phyloP scores from a whole-genome alignment of 2,329 filamentous ascomycete genomes.

The Fusarium camptoceras region DNA sequence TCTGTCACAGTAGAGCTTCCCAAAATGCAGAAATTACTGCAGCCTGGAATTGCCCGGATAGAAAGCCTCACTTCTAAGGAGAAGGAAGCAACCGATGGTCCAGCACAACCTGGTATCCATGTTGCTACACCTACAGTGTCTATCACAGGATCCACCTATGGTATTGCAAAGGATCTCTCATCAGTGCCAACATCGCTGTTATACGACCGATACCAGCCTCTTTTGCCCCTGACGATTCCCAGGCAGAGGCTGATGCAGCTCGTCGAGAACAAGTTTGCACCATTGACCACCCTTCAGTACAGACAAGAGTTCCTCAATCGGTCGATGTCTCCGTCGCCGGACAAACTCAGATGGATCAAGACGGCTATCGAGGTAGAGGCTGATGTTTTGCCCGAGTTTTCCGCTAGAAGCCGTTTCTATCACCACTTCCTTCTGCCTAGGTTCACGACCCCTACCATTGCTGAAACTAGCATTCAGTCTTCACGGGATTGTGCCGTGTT shows the following conservation, averaged over 20 bases:
- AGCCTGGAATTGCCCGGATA: constrained; percentile 42
- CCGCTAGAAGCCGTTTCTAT: constrained; percentile 53
- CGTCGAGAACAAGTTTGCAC: constrained; percentile 53
- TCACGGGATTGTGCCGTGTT: constrained; percentile 33
- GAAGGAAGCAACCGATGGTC: constrained; percentile 13
- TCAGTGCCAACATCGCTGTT: constrained; percentile 50
- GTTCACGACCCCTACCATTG: constrained; percentile 48
- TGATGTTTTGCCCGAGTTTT: constrained; percentile 54
- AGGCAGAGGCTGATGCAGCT: constrained; percentile 54
- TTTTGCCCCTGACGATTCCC: constrained; percentile 51
- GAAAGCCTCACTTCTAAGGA: constrained; percentile 37
- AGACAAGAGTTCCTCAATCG: constrained; percentile 55
- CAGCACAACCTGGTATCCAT: constrained; percentile 33
- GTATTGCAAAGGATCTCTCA: constrained; percentile 48
- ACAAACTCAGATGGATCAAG: constrained; percentile 42
- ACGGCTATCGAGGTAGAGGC: constrained; percentile 42
- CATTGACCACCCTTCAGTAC: constrained; percentile 52
- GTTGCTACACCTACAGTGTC: constrained; percentile 52
- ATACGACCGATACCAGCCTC: constrained; percentile 55
- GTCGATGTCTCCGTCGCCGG: constrained; percentile 19
- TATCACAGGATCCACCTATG: constrained; percentile 56
- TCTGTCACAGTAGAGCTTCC: constrained; percentile 53
- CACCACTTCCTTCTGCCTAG: constrained; percentile 49
- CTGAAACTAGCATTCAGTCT: constrained; percentile 53
- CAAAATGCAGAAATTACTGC: constrained; percentile 44